A percentile compares a stretch with the other conserved stretches of the same genome.
Evolutionary conservation across 2,329 filamentous ascomycete species (phyloP).

Genomic region (Coniosporium tulheliwenetii): DNA sequence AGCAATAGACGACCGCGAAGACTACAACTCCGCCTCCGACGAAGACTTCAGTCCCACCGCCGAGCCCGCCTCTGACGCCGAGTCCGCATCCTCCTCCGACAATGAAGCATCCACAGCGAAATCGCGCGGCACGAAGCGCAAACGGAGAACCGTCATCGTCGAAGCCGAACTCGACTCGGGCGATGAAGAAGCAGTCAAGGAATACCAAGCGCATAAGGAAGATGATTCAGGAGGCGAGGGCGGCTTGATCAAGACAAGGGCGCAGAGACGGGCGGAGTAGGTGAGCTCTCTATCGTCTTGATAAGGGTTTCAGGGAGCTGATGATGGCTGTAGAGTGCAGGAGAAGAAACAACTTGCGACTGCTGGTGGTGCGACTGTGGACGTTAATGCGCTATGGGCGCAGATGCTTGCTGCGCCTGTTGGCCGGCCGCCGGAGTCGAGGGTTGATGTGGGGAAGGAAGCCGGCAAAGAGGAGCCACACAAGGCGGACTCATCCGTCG

Average conservation of each 20-base stretch:
- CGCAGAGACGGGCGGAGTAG: slow-evolving; percentile 33
- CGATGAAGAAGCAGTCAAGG: slow-evolving; percentile 39
- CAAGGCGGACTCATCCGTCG: background rate
- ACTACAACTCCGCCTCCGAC: slow-evolving; percentile 26
- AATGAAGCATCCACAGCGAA: slow-evolving; percentile 10
- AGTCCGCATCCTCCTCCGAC: slow-evolving; percentile 19
- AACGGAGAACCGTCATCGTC: slow-evolving; percentile 14
- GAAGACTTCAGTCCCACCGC: slow-evolving; percentile 26
- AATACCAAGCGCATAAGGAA: slow-evolving; percentile 21
- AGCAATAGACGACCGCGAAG: slow-evolving; percentile 6
- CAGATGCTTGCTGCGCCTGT: slow-evolving; percentile 27
- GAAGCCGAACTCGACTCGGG: slow-evolving; percentile 35
- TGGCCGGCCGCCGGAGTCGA: slow-evolving; percentile 10
- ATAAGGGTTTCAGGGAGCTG: background rate
- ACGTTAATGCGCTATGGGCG: slow-evolving; percentile 39
- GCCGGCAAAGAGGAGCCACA: slow-evolving; percentile 1
- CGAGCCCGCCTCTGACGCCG: slow-evolving; percentile 11
- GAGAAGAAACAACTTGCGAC: slow-evolving; percentile 31
- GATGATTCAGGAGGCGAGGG: slow-evolving; percentile 30
- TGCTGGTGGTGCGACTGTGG: slow-evolving; percentile 32
- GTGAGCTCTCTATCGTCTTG: slow-evolving; percentile 4
- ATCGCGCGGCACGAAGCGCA: slow-evolving; percentile 17
- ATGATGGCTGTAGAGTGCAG: slow-evolving; percentile 20
- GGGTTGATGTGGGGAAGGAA: background rate
- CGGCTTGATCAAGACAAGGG: slow-evolving; percentile 36